Evolutionary conservation across 2,329 filamentous ascomycete genomes (phyloP).

Genomic region (Trematosphaeria pertusa): DNA sequence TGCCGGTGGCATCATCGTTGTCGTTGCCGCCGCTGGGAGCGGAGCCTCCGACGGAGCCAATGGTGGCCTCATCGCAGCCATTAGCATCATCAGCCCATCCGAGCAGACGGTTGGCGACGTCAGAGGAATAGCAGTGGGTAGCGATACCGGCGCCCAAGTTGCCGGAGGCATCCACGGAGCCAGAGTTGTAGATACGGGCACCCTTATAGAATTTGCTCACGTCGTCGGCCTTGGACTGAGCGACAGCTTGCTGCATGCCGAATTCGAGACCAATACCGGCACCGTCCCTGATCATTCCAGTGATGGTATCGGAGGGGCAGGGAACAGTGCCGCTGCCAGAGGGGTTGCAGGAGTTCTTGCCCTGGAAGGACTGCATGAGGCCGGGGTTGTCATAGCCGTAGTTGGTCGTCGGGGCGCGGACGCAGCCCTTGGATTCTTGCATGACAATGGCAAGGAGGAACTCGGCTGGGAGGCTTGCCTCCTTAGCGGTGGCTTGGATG

Average conservation of each 20-base stretch:
- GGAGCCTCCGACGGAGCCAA: slow-evolving; percentile 17
- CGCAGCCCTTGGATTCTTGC: slow-evolving; percentile 57
- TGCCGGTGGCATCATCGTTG: slow-evolving; percentile 9
- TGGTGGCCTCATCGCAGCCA: slow-evolving; percentile 25
- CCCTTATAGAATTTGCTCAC: slow-evolving; percentile 55
- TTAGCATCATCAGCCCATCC: slow-evolving; percentile 46
- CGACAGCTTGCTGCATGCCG: slow-evolving; percentile 51
- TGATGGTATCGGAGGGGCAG: slow-evolving; percentile 48
- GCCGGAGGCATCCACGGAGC: slow-evolving; percentile 43
- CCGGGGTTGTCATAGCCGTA: slow-evolving; percentile 54
- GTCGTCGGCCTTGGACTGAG: slow-evolving; percentile 35
- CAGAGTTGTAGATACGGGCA: slow-evolving; percentile 61
- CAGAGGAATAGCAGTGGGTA: slow-evolving; percentile 59
- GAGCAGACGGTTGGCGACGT: slow-evolving; percentile 58
- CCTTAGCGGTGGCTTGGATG: slow-evolving; percentile 40
- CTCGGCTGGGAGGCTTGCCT: slow-evolving; percentile 46
- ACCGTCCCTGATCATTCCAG: slow-evolving; percentile 54
- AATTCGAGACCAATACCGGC: slow-evolving; percentile 52
- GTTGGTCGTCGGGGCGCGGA: slow-evolving; percentile 53
- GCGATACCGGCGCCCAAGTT: slow-evolving; percentile 51
- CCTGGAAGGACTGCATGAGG: slow-evolving; percentile 54
- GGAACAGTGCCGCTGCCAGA: slow-evolving; percentile 49
- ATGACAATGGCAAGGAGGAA: slow-evolving; percentile 55
- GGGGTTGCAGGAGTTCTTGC: slow-evolving; percentile 37
- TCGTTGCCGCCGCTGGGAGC: slow-evolving; percentile 1